Conservation (phyloP, 1,284 basidiomycete species). For the Ustilago crameri region DNA sequence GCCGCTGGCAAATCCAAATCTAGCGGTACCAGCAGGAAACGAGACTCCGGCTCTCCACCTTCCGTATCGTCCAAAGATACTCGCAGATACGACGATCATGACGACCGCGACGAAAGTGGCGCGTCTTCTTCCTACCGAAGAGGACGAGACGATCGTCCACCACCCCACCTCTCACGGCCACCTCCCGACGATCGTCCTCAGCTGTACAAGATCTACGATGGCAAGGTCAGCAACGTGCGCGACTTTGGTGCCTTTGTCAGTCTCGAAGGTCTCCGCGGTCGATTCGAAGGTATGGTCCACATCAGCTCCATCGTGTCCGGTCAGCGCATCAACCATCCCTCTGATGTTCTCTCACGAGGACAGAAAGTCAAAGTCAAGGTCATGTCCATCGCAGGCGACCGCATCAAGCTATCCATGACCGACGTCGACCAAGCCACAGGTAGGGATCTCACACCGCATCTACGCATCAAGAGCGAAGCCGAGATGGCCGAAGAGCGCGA, state of each 20-base stretch:
- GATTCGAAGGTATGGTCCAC: slow-evolving; percentile 94
- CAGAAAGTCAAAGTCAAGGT: slow-evolving; percentile 86
- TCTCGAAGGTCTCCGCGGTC: slow-evolving; percentile 84
- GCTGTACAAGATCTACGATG: slow-evolving; percentile 93
- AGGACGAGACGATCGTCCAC: slow-evolving; percentile 39
- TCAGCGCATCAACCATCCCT: slow-evolving; percentile 81
- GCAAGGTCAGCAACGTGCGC: slow-evolving; percentile 84
- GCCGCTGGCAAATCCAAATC: slow-evolving; percentile 67
- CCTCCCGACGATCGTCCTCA: slow-evolving; percentile 79
- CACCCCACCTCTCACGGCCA: slow-evolving; percentile 29
- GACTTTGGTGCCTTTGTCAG: slow-evolving; percentile 96
- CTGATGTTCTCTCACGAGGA: slow-evolving; percentile 84
- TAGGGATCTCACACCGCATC: slow-evolving; percentile 88
- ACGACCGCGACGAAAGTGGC: slow-evolving; percentile 11
- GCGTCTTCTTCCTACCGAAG: slow-evolving; percentile 15
- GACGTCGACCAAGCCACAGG: slow-evolving; percentile 94
- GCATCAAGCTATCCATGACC: slow-evolving; percentile 91
- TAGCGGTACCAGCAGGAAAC: neutral
- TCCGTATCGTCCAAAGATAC: slow-evolving; percentile 8
- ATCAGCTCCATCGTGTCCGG: slow-evolving; percentile 86
- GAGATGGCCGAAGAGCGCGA: slow-evolving; percentile 71
- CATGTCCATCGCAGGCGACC: slow-evolving; percentile 83
- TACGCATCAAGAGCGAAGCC: slow-evolving; percentile 90
- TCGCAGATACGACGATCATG: slow-evolving; percentile 13
- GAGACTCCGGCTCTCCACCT: slow-evolving; percentile 18